Percentiles rank a stretch among this genome's conserved stretches.
Conservation (phyloP, 1,139 yeast genomes). For the Pichia inconspicua region DNA sequence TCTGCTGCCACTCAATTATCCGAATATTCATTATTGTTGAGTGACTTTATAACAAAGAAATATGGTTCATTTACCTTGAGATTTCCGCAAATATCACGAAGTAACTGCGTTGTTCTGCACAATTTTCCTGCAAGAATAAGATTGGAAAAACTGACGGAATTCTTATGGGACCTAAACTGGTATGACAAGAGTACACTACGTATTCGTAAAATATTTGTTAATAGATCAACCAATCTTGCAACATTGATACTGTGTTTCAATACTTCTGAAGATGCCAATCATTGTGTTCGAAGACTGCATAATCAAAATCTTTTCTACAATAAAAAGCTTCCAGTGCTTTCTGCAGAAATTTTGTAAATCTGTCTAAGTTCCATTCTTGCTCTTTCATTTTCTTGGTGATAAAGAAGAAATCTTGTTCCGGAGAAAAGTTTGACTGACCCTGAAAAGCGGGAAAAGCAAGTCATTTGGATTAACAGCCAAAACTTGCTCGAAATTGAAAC, state of each 20-base stretch:
- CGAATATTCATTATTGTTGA: not conserved
- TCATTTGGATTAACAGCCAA: too few relatives aligned
- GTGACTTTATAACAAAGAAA: not conserved
- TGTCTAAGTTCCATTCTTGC: not conserved
- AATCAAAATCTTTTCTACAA: conserved; percentile 38
- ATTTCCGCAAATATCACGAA: conserved; percentile 1
- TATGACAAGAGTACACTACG: conserved; percentile 25
- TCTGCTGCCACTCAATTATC: not conserved
- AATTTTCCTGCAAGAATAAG: conserved; percentile 29
- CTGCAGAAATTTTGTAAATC: conserved; percentile 28
- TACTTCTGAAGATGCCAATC: conserved; percentile 39
- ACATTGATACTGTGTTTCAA: conserved; percentile 43
- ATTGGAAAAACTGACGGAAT: conserved; percentile 24
- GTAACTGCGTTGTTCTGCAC: conserved; percentile 20
- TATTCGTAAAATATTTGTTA: conserved; percentile 26
- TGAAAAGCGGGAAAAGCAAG: too few relatives aligned
- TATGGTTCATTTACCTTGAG: not conserved
- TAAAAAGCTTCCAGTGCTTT: conserved; percentile 28
- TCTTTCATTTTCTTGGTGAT: too few relatives aligned
- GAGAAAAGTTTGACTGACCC: too few relatives aligned
- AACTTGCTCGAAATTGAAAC: too few relatives aligned
- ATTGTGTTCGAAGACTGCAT: conserved; percentile 50
- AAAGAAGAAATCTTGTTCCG: too few relatives aligned
- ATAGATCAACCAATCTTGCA: conserved; percentile 27
- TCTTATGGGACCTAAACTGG: conserved; percentile 38